Percentiles rank a stretch among this genome's conserved stretches.
phyloP scores from a whole-genome alignment of 345 rosid species.

The Syzygium grande region DNA sequence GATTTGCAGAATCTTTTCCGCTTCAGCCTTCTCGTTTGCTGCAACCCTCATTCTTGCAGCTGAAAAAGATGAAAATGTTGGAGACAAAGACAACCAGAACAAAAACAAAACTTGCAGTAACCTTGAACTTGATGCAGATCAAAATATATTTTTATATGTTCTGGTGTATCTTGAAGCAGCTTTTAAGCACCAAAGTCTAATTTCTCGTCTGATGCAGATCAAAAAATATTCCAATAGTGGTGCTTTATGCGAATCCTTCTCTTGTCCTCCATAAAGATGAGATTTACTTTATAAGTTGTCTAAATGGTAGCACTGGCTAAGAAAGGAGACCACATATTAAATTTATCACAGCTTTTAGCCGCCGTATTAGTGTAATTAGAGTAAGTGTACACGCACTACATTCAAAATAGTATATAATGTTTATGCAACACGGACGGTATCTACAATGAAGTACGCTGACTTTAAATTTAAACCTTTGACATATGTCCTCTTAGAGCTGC shows the following conservation, averaged over 20 bases:
- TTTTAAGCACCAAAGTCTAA: neutral
- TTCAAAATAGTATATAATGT: no score
- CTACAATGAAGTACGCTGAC: neutral
- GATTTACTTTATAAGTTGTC: neutral
- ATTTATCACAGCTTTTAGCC: no score
- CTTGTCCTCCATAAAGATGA: neutral
- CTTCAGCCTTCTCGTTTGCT: slow-evolving; percentile 19
- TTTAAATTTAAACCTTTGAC: neutral
- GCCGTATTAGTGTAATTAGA: neutral
- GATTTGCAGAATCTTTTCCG: slow-evolving; percentile 17
- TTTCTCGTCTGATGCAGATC: neutral
- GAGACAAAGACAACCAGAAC: neutral
- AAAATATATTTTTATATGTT: neutral
- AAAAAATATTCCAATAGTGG: neutral
- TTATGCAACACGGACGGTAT: neutral
- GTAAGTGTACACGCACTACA: neutral
- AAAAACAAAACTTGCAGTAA: neutral
- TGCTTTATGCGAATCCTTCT: neutral
- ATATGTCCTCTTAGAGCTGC: neutral
- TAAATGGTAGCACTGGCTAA: neutral
- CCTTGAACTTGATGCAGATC: neutral
- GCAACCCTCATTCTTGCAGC: slow-evolving; percentile 20
- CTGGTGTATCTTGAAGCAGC: neutral
- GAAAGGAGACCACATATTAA: neutral
- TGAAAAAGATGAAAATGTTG: neutral